Conservation (phyloP, 768 basidiomycete species). For the Panus rudis region DNA sequence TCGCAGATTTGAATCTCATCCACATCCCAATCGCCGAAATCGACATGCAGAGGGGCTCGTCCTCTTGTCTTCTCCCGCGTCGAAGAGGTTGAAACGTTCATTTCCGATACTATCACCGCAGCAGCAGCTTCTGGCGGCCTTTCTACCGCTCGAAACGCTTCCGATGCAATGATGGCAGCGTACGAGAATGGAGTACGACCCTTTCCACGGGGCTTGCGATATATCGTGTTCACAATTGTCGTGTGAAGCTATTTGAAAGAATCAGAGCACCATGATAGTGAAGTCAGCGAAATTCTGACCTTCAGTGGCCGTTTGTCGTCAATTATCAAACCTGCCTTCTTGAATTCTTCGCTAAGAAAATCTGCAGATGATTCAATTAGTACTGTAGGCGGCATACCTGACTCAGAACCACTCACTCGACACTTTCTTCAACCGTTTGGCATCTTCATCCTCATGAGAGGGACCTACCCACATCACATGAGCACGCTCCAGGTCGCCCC, state of each 20-base stretch:
- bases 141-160: slow-evolving; percentile 15
- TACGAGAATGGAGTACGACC: slow-evolving; percentile 38
- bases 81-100: neutral
- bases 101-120: neutral
- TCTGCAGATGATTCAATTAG: slow-evolving; percentile 16
- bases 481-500: slow-evolving; percentile 32
- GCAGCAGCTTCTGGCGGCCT: neutral
- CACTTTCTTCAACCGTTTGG: slow-evolving; percentile 24
- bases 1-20: slow-evolving; percentile 57
- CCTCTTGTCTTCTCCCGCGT: slow-evolving; percentile 3
- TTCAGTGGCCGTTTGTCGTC: slow-evolving; percentile 29
- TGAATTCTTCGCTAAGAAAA: slow-evolving; percentile 23
- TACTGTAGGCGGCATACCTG: neutral
- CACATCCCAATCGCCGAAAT: slow-evolving; percentile 49
- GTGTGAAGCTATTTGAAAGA: slow-evolving; percentile 32
- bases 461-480: slow-evolving; percentile 57
- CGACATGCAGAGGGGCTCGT: slow-evolving; percentile 24
- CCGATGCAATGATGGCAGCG: slow-evolving; percentile 26
- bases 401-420: slow-evolving; percentile 27
- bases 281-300: slow-evolving; percentile 13
- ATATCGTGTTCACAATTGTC: slow-evolving; percentile 30
- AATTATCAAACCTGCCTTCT: slow-evolving; percentile 23
- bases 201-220: slow-evolving; percentile 23
- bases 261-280: neutral
- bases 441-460: slow-evolving; percentile 24